A percentile compares a stretch with the other conserved stretches of the same genome.
Conservation (phyloP, 2,329 filamentous ascomycete genomes). For the Fusarium gaditjirri region DNA sequence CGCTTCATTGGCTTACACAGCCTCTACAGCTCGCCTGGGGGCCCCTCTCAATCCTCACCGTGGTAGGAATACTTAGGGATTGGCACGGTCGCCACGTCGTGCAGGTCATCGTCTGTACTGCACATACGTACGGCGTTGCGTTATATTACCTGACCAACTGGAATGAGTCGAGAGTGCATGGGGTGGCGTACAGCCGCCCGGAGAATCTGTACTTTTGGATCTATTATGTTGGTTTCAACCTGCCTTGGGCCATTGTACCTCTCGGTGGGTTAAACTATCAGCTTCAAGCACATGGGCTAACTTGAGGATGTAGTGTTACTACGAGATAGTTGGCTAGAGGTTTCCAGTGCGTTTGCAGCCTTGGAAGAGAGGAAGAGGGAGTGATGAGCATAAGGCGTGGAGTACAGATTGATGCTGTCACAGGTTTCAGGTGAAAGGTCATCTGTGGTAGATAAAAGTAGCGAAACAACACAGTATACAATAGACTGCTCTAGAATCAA, state of each 20-base stretch:
- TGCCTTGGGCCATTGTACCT: constrained; percentile 69
- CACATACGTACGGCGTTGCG: constrained; percentile 69
- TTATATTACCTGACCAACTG: constrained; percentile 71
- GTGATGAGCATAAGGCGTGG: constrained; percentile 9
- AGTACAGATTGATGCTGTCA: background rate
- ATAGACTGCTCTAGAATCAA: background rate
- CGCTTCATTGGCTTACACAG: constrained; percentile 1
- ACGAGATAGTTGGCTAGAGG: constrained; percentile 47
- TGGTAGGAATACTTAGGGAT: constrained; percentile 56
- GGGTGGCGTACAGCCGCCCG: constrained; percentile 64
- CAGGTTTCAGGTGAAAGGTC: background rate
- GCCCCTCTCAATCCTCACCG: constrained; percentile 64
- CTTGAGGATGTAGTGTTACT: constrained; percentile 42
- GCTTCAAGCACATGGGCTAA: constrained; percentile 17
- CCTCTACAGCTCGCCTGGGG: constrained; percentile 63
- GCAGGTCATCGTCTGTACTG: constrained; percentile 62
- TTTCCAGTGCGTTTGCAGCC: constrained; percentile 42
- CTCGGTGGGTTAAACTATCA: constrained; percentile 55
- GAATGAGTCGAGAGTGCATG: constrained; percentile 57
- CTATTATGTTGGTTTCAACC: constrained; percentile 70
- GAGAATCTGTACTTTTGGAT: constrained; percentile 72
- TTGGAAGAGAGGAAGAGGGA: constrained; percentile 40
- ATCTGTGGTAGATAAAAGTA: background rate
- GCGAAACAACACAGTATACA: background rate
- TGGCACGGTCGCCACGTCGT: constrained; percentile 61